phyloP scores from a whole-genome alignment of 2,329 filamentous ascomycete species.

The Cladosporium sp. region DNA sequence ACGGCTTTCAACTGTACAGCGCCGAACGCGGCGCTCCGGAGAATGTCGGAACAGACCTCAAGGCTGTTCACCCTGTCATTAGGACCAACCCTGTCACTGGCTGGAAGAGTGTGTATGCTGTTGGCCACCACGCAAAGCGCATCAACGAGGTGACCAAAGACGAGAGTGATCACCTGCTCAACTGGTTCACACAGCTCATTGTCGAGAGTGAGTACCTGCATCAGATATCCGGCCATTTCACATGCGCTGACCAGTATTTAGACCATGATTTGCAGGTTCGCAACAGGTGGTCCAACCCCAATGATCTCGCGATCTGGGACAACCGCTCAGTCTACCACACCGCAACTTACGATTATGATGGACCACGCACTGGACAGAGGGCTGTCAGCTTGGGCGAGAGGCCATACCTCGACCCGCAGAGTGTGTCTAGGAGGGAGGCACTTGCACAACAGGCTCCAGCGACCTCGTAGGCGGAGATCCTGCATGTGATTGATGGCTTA shows the following conservation, averaged over 20 bases:
- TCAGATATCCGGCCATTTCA: conserved; percentile 27
- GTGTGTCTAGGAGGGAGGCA: conserved; percentile 22
- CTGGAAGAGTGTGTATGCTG: conserved; percentile 62
- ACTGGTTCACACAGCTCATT: conserved; percentile 36
- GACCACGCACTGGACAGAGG: conserved; percentile 22
- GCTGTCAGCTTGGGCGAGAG: conserved; percentile 26
- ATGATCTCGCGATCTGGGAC: conserved; percentile 62
- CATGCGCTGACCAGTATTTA: neutral
- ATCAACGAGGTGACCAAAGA: conserved; percentile 51
- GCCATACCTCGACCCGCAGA: conserved; percentile 26
- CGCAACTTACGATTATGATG: conserved; percentile 26
- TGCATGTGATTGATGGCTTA: neutral
- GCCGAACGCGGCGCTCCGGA: conserved; percentile 17
- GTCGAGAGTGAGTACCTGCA: conserved; percentile 42
- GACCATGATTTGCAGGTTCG: conserved; percentile 68
- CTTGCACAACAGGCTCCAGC: conserved; percentile 16
- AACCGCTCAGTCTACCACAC: conserved; percentile 25
- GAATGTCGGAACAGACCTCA: conserved; percentile 26
- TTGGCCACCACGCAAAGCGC: conserved; percentile 57
- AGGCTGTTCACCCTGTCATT: conserved; percentile 50
- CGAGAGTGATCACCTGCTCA: conserved; percentile 30
- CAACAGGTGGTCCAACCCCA: conserved; percentile 60
- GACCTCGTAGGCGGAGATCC: neutral
- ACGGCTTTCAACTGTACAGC: conserved; percentile 16
- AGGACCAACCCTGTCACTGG: conserved; percentile 62